Conservation (phyloP, 345 rosid genomes). For the Pugionium dolabratum region DNA sequence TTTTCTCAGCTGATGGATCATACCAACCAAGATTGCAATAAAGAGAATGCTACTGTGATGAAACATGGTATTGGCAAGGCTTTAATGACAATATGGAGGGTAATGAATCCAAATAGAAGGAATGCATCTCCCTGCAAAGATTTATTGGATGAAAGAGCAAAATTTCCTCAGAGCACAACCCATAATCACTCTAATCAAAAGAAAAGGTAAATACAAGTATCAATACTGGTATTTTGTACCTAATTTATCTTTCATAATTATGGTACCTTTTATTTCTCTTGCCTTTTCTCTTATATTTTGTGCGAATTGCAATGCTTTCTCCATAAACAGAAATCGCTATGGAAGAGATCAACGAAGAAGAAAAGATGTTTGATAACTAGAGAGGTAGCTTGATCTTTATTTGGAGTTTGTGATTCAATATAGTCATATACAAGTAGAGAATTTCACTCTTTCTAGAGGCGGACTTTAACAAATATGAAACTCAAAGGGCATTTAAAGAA, state of each 20-base stretch:
- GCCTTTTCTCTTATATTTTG: constrained; percentile 11
- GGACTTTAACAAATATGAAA: too few species aligned
- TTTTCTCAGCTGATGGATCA: constrained; percentile 35
- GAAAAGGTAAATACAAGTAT: constrained; percentile 52
- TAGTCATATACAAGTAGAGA: neutral
- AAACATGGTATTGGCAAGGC: constrained; percentile 98
- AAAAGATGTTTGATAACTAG: too few species aligned
- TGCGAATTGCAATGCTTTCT: constrained; percentile 19
- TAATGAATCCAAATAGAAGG: constrained; percentile 64
- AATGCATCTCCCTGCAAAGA: constrained; percentile 56
- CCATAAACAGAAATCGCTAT: too few species aligned
- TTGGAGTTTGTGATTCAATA: too few species aligned
- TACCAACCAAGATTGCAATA: constrained; percentile 32
- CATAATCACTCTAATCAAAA: constrained; percentile 25
- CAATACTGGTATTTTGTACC: constrained; percentile 47
- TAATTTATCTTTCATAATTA: constrained; percentile 1
- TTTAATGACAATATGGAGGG: constrained; percentile 88
- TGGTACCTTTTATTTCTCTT: constrained; percentile 16
- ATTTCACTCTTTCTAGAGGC: too few species aligned
- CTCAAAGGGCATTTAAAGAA: too few species aligned
- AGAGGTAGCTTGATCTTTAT: too few species aligned
- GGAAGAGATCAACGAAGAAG: too few species aligned
- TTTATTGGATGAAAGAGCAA: constrained; percentile 37
- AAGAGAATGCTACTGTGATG: constrained; percentile 41
- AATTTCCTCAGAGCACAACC: constrained; percentile 39